Evolutionary conservation across 2,329 filamentous ascomycete genomes (phyloP), one percentile per base, ranked within the genome.

Genomic region (Neofusicoccum parvum): DNA sequence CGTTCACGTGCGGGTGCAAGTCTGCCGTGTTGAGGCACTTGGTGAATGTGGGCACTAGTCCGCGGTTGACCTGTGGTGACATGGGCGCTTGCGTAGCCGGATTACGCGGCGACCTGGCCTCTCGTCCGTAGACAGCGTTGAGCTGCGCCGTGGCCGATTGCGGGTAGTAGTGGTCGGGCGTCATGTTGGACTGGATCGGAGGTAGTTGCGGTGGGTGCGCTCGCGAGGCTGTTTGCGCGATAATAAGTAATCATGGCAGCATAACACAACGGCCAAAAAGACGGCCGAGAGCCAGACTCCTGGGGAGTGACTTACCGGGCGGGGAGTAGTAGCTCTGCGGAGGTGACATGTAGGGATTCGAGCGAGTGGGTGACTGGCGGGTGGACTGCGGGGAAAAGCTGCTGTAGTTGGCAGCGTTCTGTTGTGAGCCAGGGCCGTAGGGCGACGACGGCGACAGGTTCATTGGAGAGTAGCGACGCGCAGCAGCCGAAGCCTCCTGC

Each of bases 381-480:
- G 81, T 90, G 81, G 75, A 79, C 64, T 73, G 72, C 27, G 71
- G 84, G 70, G 76, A 83, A 71, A 79, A 80, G 74, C 74, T 78
- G 60, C 74, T 75, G 68, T 79, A 80, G 23, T 56, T 54, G 67
- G 67, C 71, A 66, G 82, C 75, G 69, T 72, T 73, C 68, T 81
- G 82, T 74, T 81, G 87, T 68, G 83, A 87, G 76, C 82, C 91
- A 54, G 81, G 85, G 75, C 87, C 86, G 80, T 96, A 96, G 39
- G 92, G 89, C 65, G 91, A 90, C 39, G 90, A 88, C 46, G 93
- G 92, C 67, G 93, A 92, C 67, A 96, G 82, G 77, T 97, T 94
- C 94, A 97, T 97, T 69, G 94, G 95, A 53, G 94, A 98, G 80
- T 98, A 98, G 75, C 94, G 88, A 77, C 96, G 92, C 67, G 93